Base-by-base conservation (phyloP, 2,329 filamentous ascomycete species). In the Claviceps pazoutovae region DNA sequence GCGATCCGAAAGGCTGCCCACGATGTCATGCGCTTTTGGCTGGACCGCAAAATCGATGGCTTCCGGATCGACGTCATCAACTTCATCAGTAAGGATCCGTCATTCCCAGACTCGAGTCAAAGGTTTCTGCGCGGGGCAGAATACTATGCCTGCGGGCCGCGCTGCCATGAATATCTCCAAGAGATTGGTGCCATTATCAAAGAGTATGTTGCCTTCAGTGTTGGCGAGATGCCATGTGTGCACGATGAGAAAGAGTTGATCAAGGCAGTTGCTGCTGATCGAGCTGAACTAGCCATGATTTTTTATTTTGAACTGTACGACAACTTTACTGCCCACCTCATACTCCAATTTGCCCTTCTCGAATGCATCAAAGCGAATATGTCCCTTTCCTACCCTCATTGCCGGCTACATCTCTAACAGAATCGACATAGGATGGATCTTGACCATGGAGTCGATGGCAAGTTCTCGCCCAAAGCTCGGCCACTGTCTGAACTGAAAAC, bases 1-100 rank as follows among this genome's bases (percentile, higher is more conserved):
- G 74, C 74, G 0, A 80, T 86, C 3, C 75, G 83, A 37, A 67
- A 75, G 51, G 82, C 81, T 2, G 80, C 86, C 2, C 82, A 87
- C 62, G 72, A 82, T 42, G 74, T 82, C 21, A 83, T 87, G 73
- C 74, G 75, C 21, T 89, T 88, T 66, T 89, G 85, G 85, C 74
- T 88, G 2, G 72, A 85, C 55, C 77, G 78, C 41, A 84, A 83
- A 2, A 76, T 79, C 0, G 76, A 82, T 53, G 82, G 82, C 3
- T 85, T 84, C 68, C 74, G 81, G 39, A 75, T 83, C 67, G 80
- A 84, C 56, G 79, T 82, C 43, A 82, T 84, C 64, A 84, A 84
- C 64, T 79, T 83, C 62, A 76, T 83, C 58, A 80, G 75, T 65
- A 84, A 84, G 59, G 71, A 76, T 30, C 75, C 75, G 50, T 63